A percentile compares a stretch with the other conserved stretches of the same genome.
These are phyloP conservation scores for Candida wancherniae DNA, from an alignment of 805 yeast species.

Conservation along the genomic window DNA sequence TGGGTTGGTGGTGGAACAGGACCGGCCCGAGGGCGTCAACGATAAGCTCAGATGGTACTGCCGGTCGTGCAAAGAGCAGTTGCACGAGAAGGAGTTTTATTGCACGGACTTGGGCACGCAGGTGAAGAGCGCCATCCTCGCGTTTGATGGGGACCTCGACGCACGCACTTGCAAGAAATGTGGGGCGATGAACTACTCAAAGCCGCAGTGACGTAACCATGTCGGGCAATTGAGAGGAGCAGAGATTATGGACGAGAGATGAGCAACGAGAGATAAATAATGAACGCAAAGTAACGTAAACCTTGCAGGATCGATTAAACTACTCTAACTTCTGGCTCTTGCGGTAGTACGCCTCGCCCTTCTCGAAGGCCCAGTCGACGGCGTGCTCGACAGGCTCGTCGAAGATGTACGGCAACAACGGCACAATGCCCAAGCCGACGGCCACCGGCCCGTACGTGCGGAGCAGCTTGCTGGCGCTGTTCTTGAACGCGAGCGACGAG, in stretches of 20 bases:
- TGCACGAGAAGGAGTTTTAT: constrained; percentile 66
- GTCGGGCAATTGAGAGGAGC: constrained; percentile 2
- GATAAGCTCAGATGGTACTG: constrained; percentile 91
- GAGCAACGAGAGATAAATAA: neutral
- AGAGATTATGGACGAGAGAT: neutral
- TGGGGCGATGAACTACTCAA: constrained; percentile 67
- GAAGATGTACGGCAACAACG: constrained; percentile 69
- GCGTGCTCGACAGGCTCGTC: constrained; percentile 79
- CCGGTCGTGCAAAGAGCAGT: constrained; percentile 55
- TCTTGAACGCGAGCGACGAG: constrained; percentile 58
- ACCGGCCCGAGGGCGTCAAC: constrained; percentile 64
- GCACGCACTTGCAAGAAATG: constrained; percentile 72
- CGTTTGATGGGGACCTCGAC: constrained; percentile 57
- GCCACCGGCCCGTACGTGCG: constrained; percentile 73
- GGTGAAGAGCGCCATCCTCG: constrained; percentile 74
- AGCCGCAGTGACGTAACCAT: constrained; percentile 46
- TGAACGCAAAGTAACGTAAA: neutral
- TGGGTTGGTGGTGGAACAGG: constrained; percentile 90
- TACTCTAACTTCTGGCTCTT: constrained; percentile 6
- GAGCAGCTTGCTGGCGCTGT: constrained; percentile 42
- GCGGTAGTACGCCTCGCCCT: constrained; percentile 29
- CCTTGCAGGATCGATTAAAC: neutral
- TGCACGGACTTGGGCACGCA: constrained; percentile 85
- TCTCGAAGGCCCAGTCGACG: constrained; percentile 56
- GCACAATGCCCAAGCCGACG: constrained; percentile 73